Evolutionary conservation across 495 filamentous ascomycete genomes (phyloP).

Genomic region (Usnea hakonensis): DNA sequence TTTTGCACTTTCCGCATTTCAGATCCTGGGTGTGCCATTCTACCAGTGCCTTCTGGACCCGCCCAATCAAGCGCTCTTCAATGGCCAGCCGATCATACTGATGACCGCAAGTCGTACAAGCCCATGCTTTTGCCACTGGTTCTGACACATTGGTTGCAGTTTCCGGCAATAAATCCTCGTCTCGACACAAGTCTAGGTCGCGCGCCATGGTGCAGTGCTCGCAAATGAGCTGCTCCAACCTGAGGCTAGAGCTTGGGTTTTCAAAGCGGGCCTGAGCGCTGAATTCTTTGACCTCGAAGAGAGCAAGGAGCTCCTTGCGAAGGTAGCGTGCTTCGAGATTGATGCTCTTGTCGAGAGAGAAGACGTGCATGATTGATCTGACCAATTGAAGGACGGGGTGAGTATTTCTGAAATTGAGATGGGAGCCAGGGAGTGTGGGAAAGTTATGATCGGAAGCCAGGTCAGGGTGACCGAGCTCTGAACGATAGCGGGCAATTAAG

Average conservation of each 20-base stretch:
- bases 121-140: constrained; percentile 51
- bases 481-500: constrained; percentile 73
- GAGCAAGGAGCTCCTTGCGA: constrained; percentile 75
- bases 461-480: constrained; percentile 84
- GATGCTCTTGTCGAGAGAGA: constrained; percentile 81
- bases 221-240: constrained; percentile 70
- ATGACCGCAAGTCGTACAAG: constrained; percentile 66
- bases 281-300: constrained; percentile 94
- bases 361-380: constrained; percentile 82
- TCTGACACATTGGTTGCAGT: constrained; percentile 29
- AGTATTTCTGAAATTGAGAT: constrained; percentile 50
- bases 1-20: constrained; percentile 57
- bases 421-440: constrained; percentile 74
- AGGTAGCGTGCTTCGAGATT: constrained; percentile 77
- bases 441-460: constrained; percentile 79
- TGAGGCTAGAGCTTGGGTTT: constrained; percentile 73
- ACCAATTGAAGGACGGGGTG: constrained; percentile 86
- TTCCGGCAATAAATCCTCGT: constrained; percentile 68
- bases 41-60: constrained; percentile 64
- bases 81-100: constrained; percentile 69
- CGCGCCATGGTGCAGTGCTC: constrained; percentile 78
- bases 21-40: constrained; percentile 88
- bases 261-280: constrained; percentile 74
- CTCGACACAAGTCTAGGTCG: constrained; percentile 91
- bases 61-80: constrained; percentile 74